These are phyloP conservation scores for Eucalyptus viminalis DNA, from an alignment of 345 rosid genomes.

Conservation along the genomic window DNA sequence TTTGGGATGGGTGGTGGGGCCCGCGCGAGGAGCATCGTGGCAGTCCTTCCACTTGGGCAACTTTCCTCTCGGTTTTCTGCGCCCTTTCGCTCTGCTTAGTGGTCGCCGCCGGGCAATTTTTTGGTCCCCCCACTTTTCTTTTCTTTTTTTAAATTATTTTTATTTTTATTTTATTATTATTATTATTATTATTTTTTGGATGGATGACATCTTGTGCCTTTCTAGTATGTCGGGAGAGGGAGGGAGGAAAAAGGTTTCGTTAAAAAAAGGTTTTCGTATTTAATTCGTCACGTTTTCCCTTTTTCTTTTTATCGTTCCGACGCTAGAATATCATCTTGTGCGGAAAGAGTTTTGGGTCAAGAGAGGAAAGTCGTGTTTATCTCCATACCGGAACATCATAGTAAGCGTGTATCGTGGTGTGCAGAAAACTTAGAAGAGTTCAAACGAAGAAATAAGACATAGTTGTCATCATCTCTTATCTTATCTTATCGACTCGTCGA, in stretches of 20 bases:
- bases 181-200: background rate
- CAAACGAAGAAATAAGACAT: background rate
- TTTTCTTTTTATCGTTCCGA: background rate
- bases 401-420: rapidly evolving
- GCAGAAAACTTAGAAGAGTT: background rate
- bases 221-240: background rate
- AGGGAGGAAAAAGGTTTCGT: background rate
- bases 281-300: background rate
- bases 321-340: too few species aligned
- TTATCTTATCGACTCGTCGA: background rate
- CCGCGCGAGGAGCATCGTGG: background rate
- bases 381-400: background rate
- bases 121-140: background rate
- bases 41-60: background rate
- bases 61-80: background rate
- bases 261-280: too few species aligned
- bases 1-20: background rate
- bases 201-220: background rate
- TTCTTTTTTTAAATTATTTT: background rate
- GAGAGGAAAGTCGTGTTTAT: background rate
- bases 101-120: background rate
- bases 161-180: too few species aligned
- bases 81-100: background rate
- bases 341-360: background rate
- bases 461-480: background rate